A percentile compares a stretch with the other conserved stretches of the same genome.
These are phyloP conservation scores for Euphorbia corollata DNA, from an alignment of 441 rosid genomes.

Conservation along the genomic window DNA sequence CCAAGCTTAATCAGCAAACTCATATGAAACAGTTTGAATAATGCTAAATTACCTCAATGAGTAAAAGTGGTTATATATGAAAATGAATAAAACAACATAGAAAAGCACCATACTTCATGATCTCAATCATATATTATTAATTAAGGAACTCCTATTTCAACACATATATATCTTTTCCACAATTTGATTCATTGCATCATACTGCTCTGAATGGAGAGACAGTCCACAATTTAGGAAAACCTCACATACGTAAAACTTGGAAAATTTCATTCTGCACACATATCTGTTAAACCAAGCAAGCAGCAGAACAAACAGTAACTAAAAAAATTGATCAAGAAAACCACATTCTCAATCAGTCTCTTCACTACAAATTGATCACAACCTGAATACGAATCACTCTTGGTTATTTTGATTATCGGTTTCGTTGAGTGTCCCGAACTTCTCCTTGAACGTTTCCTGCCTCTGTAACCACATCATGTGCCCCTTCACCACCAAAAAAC, in stretches of 20 bases:
- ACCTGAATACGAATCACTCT: conserved; percentile 18
- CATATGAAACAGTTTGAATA: neutral
- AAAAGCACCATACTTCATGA: no score
- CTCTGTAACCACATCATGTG: conserved; percentile 86
- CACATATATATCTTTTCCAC: neutral
- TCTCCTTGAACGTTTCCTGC: conserved; percentile 73
- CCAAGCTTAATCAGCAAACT: neutral
- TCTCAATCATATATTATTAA: no score
- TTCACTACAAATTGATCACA: neutral
- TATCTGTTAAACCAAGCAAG: neutral
- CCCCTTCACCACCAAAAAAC: conserved; percentile 37
- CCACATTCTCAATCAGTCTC: neutral
- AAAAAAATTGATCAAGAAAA: neutral
- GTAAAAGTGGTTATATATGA: neutral
- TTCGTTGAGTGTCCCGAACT: conserved; percentile 37
- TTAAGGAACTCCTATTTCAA: neutral
- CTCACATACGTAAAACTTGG: no score
- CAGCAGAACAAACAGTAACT: neutral
- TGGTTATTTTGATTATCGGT: conserved; percentile 21
- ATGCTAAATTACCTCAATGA: neutral
- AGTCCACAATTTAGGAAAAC: neutral
- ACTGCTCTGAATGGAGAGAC: no score
- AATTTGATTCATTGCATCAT: no score
- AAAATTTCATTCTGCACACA: neutral
- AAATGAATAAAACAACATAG: neutral